A percentile compares a stretch with the other conserved stretches of the same genome.
Conservation (phyloP, 2,329 filamentous ascomycete species). For the Ophiostoma angusticollis region DNA sequence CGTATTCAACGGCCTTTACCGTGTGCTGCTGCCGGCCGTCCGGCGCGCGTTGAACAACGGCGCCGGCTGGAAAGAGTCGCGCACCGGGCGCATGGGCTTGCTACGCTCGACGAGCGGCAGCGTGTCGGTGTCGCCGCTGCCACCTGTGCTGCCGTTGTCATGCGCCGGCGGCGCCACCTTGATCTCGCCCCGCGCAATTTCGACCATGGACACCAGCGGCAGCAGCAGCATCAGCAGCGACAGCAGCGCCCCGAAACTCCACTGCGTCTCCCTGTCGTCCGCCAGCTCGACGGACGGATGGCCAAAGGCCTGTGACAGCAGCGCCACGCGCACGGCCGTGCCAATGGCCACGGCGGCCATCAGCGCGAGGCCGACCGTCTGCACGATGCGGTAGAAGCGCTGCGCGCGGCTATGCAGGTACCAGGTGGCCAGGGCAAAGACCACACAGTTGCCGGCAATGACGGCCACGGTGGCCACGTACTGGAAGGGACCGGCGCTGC, state of each 20-base stretch:
- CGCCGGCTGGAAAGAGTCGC: slow-evolving; percentile 29
- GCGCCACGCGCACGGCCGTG: slow-evolving; percentile 42
- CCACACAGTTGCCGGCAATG: slow-evolving; percentile 43
- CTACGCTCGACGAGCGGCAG: slow-evolving; percentile 25
- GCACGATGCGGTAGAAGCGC: slow-evolving; percentile 41
- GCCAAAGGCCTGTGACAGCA: slow-evolving; percentile 49
- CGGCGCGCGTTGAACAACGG: slow-evolving; percentile 28
- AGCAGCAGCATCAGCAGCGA: slow-evolving; percentile 46
- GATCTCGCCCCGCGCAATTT: slow-evolving; percentile 36
- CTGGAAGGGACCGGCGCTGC: slow-evolving; percentile 30
- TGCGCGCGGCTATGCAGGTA: slow-evolving; percentile 46
- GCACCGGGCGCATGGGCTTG: slow-evolving; percentile 21
- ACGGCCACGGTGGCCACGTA: slow-evolving; percentile 48
- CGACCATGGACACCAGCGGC: slow-evolving; percentile 45
- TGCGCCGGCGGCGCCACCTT: slow-evolving; percentile 29
- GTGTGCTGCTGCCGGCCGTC: neutral
- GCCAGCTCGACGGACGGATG: slow-evolving; percentile 34
- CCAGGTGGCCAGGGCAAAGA: slow-evolving; percentile 50
- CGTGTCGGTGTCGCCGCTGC: slow-evolving; percentile 8
- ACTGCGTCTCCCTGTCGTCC: slow-evolving; percentile 41
- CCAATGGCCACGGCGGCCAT: slow-evolving; percentile 46
- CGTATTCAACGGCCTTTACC: neutral
- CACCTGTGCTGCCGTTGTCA: slow-evolving; percentile 19
- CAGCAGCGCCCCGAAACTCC: slow-evolving; percentile 52
- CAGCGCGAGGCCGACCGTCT: slow-evolving; percentile 39